Evolutionary conservation across 352 stramenopile genomes (phyloP).

Genomic region (Globisporangium sylvaticum): DNA sequence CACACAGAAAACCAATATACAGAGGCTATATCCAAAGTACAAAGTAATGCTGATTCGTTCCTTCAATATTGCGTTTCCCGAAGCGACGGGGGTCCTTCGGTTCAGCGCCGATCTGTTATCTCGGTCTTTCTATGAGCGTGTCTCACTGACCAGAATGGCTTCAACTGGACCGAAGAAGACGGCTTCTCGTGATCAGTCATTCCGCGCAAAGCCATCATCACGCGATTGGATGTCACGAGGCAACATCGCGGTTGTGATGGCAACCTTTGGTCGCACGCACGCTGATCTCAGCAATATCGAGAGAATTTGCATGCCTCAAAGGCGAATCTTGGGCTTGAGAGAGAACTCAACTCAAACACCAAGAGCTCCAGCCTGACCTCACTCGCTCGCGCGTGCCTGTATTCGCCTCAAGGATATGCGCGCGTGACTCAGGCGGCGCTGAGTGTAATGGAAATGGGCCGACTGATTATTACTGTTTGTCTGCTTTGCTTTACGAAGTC

Average conservation of each 20-base stretch:
- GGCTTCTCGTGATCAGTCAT: neutral
- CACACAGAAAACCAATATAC: neutral
- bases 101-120: constrained; percentile 6
- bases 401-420: neutral
- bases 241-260: no score
- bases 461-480: neutral
- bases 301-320: no score
- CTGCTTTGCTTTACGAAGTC: neutral
- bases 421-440: neutral
- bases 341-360: no score
- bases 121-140: neutral
- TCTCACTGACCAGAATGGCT: constrained; percentile 11
- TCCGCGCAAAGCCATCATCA: neutral
- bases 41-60: neutral
- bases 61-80: neutral
- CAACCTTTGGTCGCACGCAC: no score
- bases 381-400: neutral
- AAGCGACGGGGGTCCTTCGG: neutral
- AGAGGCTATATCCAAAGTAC: neutral
- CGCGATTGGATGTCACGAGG: neutral
- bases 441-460: neutral
- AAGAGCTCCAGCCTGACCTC: neutral
- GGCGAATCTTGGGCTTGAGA: neutral
- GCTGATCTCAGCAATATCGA: no score
- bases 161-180: constrained; percentile 13